phyloP scores from a whole-genome alignment of 805 yeast genomes.

The Sugiyamaella mastotermitis region DNA sequence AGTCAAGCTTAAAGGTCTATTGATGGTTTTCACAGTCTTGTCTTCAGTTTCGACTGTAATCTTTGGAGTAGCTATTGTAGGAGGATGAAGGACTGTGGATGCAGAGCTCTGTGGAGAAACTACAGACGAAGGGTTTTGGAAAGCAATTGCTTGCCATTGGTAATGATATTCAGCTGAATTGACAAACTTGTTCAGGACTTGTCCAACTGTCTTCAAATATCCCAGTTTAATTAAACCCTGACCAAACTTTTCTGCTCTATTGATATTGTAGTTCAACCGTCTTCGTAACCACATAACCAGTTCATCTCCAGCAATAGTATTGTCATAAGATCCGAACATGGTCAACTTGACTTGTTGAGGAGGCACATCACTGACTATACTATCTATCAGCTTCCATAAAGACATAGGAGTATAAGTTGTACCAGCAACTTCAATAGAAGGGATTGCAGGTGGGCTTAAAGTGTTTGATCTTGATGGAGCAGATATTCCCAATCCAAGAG shows the following conservation, averaged over 20 bases:
- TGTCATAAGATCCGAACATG: constrained; percentile 58
- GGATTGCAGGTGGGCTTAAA: background rate
- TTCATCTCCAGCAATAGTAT: constrained; percentile 55
- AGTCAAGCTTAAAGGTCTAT: constrained; percentile 1
- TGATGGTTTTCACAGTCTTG: too few species aligned
- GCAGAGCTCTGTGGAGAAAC: background rate
- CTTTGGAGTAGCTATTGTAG: constrained; percentile 2
- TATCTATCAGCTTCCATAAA: constrained; percentile 36
- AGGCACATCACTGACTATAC: constrained; percentile 44
- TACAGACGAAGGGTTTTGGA: background rate
- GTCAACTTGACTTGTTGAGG: constrained; percentile 54
- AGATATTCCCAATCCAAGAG: background rate
- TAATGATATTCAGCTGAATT: constrained; percentile 64
- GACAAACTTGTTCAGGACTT: constrained; percentile 49
- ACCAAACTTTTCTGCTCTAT: constrained; percentile 67
- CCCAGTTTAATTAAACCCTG: constrained; percentile 63
- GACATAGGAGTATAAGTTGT: constrained; percentile 30
- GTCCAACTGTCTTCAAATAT: constrained; percentile 56
- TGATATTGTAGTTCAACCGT: constrained; percentile 46
- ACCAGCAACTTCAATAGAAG: constrained; percentile 26
- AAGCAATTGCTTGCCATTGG: constrained; percentile 66
- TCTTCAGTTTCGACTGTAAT: constrained; percentile 1
- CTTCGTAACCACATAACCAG: constrained; percentile 55
- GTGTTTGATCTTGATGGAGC: background rate
- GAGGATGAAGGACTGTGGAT: background rate